Evolutionary conservation across 139 green algal genomes (phyloP).

Genomic region (Coccomyxa sp.): DNA sequence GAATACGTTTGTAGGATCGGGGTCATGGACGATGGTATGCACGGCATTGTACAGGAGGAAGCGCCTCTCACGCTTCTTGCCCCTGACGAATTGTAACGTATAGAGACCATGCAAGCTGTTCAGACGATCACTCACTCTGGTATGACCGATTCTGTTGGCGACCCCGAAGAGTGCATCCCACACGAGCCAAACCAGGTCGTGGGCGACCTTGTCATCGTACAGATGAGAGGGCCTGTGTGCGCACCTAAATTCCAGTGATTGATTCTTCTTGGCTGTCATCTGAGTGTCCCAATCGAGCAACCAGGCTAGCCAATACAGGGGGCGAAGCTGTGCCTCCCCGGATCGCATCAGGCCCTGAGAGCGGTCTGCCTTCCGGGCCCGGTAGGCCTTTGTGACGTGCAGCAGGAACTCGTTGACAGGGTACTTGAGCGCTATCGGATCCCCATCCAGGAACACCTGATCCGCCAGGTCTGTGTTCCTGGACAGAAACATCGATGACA

Average conservation of each 20-base stretch:
- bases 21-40: background rate
- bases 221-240: background rate
- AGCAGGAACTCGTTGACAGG: background rate
- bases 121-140: background rate
- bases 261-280: constrained; percentile 1
- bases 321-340: background rate
- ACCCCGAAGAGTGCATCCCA: background rate
- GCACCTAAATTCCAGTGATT: background rate
- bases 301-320: background rate
- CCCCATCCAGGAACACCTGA: background rate
- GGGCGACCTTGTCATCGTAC: background rate
- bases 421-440: background rate
- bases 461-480: background rate
- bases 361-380: background rate
- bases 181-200: background rate
- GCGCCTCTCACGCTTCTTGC: background rate
- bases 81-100: background rate
- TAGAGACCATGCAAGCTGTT: background rate
- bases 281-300: background rate
- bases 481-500: constrained; percentile 1
- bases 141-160: background rate
- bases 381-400: background rate
- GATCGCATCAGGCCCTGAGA: background rate
- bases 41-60: background rate
- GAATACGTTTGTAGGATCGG: background rate